Base-by-base conservation (phyloP, 2,329 filamentous ascomycete species). In the Tolypocladium ophioglossoides region DNA sequence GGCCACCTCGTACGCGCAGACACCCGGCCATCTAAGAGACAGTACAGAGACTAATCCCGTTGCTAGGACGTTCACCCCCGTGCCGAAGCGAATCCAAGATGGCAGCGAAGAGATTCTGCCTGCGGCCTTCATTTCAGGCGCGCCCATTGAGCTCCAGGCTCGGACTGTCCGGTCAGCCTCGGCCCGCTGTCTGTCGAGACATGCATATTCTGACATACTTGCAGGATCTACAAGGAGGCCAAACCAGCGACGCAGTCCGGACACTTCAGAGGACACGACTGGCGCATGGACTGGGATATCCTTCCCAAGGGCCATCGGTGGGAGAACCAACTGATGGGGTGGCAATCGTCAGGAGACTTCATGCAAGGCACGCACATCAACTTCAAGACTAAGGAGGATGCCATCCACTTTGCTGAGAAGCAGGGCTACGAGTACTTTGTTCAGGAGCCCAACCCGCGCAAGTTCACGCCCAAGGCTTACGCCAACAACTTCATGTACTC, bases 361-460 rank as follows among this genome's bases (percentile, higher is more conserved):
- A 94, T 99, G 90, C 91, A 99, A 72, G 92, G 91, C 66, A 95
- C 91, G 50, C 83, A 91, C 69, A 73, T 99, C 64, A 86, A 86
- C 72, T 99, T 99, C 80, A 88, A 88, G 72, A 80, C 78, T 64
- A 97, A 96, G 78, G 91, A 97, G 70, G 92, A 96, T 63, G 94
- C 94, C 60, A 92, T 99, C 65, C 77, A 79, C 56, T 99, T 99
- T 68, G 94, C 95, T 27, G 88, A 97, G 76, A 99, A 97, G 81
- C 94, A 99, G 73, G 94, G 95, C 38, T 99, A 99, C 70, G 92
- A 99, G 70, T 99, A 96, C 74, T 97, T 94, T 70, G 91, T 99
- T 27, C 94, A 97, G 78, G 94, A 97, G 75, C 92, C 94, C 38
- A 95, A 96, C 67, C 83, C 84, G 72, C 84, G 94, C 68, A 87